A percentile compares a stretch with the other conserved stretches of the same genome.
Conservation (phyloP, 192 early-diverging fungal species). For the Umbelopsis sp. region DNA sequence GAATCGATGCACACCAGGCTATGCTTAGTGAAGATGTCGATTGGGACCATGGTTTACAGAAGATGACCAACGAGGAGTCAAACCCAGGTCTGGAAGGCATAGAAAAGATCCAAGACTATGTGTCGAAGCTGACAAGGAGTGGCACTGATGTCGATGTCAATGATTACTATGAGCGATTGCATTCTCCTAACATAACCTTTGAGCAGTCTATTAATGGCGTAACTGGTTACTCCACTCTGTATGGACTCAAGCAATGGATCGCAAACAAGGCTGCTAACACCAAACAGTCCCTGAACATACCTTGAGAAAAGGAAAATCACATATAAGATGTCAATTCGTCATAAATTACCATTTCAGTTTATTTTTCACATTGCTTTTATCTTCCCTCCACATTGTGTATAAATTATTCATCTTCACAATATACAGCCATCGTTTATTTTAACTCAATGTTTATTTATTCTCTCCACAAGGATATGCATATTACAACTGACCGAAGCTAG, state of each 20-base stretch:
- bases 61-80: slow-evolving; percentile 2
- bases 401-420: no score
- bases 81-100: neutral
- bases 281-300: neutral
- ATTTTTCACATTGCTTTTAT: no score
- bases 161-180: neutral
- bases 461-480: no score
- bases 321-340: no score
- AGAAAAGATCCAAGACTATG: neutral
- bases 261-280: slow-evolving; percentile 8
- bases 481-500: no score
- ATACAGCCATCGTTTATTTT: no score
- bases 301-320: neutral
- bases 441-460: no score
- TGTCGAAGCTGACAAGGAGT: neutral
- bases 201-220: slow-evolving; percentile 20
- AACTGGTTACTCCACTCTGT: slow-evolving; percentile 20
- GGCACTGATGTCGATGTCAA: neutral
- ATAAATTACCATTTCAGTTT: no score
- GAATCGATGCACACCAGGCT: slow-evolving; percentile 22
- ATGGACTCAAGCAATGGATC: slow-evolving; percentile 30
- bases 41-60: slow-evolving; percentile 27
- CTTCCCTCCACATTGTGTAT: no score
- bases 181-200: neutral
- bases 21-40: slow-evolving; percentile 27